phyloP scores from a whole-genome alignment of 2,329 filamentous ascomycete genomes.

The Knufia fluminis region DNA sequence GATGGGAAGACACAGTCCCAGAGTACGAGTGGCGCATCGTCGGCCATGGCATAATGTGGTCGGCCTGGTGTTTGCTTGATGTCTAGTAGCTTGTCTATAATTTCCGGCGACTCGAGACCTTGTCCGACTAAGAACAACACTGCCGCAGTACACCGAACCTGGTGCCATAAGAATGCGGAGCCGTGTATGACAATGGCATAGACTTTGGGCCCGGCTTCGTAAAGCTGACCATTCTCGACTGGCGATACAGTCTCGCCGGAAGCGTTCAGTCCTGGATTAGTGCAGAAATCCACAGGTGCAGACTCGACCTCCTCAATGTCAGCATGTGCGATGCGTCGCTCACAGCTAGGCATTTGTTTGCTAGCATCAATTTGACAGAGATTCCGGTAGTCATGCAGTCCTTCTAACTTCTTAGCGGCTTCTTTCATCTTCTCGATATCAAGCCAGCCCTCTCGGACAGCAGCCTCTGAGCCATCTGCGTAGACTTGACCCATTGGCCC shows the following conservation, averaged over 20 bases:
- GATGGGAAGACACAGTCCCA: slow-evolving; percentile 90
- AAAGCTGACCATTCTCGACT: slow-evolving; percentile 10
- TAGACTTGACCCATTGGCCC: slow-evolving; percentile 39
- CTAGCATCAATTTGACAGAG: slow-evolving; percentile 87
- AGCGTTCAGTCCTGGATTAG: slow-evolving; percentile 25
- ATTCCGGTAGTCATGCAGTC: slow-evolving; percentile 89
- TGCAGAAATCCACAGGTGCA: slow-evolving; percentile 50
- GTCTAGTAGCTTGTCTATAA: slow-evolving; percentile 70
- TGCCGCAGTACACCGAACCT: slow-evolving; percentile 89
- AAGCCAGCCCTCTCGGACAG: slow-evolving; percentile 62
- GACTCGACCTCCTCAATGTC: slow-evolving; percentile 62
- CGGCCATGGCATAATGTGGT: slow-evolving; percentile 83
- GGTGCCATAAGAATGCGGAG: slow-evolving; percentile 94
- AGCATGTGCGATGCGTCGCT: slow-evolving; percentile 67
- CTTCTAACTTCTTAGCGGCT: slow-evolving; percentile 71
- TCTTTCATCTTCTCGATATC: slow-evolving; percentile 78
- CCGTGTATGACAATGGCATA: slow-evolving; percentile 86
- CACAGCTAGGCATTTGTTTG: slow-evolving; percentile 82
- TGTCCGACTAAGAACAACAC: slow-evolving; percentile 90
- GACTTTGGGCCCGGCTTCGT: slow-evolving; percentile 46
- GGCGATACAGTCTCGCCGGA: not conserved
- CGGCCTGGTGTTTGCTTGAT: slow-evolving; percentile 59
- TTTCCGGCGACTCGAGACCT: slow-evolving; percentile 64
- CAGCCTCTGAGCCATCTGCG: slow-evolving; percentile 21
- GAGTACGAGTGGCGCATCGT: slow-evolving; percentile 79